These are phyloP conservation scores for Trebouxia sp. DNA, from an alignment of 139 green algal species.

Conservation along the genomic window DNA sequence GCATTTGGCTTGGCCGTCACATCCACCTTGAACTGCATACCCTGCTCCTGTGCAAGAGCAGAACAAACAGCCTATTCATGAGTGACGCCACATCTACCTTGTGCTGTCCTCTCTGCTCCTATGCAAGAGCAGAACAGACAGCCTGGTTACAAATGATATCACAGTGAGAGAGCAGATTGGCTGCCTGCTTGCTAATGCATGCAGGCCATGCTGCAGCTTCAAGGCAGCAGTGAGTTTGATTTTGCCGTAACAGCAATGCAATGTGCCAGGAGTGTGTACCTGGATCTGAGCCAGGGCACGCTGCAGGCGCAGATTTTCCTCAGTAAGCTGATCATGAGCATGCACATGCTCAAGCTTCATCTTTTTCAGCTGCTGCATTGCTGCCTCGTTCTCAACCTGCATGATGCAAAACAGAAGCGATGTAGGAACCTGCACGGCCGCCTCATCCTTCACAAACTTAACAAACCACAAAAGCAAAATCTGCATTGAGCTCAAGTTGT, in stretches of 20 bases:
- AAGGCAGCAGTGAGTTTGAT: no score
- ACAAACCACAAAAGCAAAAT: neutral
- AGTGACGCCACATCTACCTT: neutral
- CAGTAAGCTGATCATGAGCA: conserved; percentile 29
- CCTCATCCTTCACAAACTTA: neutral
- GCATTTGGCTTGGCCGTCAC: neutral
- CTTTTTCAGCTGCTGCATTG: conserved; percentile 28
- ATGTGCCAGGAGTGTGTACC: neutral
- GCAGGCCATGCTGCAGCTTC: no score
- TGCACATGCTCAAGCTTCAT: conserved; percentile 22
- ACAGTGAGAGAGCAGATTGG: no score
- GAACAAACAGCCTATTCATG: no score
- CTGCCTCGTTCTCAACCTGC: conserved; percentile 57
- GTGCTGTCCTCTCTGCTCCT: neutral
- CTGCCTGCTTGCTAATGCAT: no score
- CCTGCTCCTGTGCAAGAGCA: neutral
- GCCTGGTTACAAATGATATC: no score
- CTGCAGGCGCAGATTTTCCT: conserved; percentile 21
- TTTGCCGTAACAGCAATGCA: neutral
- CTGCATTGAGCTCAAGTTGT: neutral
- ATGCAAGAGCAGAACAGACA: neutral
- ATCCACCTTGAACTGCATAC: neutral
- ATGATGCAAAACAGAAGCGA: neutral
- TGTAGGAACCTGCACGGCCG: no score
- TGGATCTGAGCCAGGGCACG: conserved; percentile 11